Evolutionary conservation across 1,284 basidiomycete genomes (phyloP).

Genomic region (Sporisorium sorghi): DNA sequence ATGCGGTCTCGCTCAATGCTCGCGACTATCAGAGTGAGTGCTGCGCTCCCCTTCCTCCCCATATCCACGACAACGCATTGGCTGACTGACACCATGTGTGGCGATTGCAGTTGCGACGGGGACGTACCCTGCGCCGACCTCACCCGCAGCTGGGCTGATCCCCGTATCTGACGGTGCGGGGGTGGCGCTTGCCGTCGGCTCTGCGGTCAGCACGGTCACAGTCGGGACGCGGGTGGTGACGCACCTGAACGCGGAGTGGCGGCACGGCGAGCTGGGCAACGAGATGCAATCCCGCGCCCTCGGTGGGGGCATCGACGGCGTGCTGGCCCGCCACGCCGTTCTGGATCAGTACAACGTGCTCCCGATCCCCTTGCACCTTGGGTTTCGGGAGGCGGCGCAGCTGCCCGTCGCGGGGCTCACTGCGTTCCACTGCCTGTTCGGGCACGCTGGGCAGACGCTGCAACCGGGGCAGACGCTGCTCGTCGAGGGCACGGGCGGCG

Average conservation of each 20-base stretch:
- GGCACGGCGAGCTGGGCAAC: slow-evolving; percentile 35
- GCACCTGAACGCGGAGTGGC: slow-evolving; percentile 38
- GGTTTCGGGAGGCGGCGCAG: slow-evolving; percentile 31
- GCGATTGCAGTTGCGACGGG: slow-evolving; percentile 24
- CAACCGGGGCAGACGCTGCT: slow-evolving; percentile 42
- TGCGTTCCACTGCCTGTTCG: slow-evolving; percentile 47
- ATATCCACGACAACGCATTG: too few relatives aligned
- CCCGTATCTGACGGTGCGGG: slow-evolving; percentile 45
- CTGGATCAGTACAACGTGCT: slow-evolving; percentile 43
- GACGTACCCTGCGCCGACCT: slow-evolving; percentile 38
- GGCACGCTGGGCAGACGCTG: slow-evolving; percentile 17
- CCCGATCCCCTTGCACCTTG: slow-evolving; percentile 33
- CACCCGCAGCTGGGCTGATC: slow-evolving; percentile 21
- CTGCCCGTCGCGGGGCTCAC: slow-evolving; percentile 42
- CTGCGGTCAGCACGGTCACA: slow-evolving; percentile 21
- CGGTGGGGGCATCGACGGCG: slow-evolving; percentile 31
- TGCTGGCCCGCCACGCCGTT: slow-evolving; percentile 30
- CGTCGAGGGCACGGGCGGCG: slow-evolving; percentile 48
- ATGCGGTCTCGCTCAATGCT: slow-evolving; percentile 47
- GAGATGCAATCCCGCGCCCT: slow-evolving; percentile 42
- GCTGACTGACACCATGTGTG: too few relatives aligned
- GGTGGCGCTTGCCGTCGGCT: slow-evolving; percentile 23
- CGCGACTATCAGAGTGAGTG: slow-evolving; percentile 38
- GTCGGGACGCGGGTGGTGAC: slow-evolving; percentile 35
- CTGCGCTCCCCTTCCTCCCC: too few relatives aligned